Percentiles rank a stretch among this genome's conserved stretches.
phyloP scores from a whole-genome alignment of 1,139 yeast genomes.

The Protomyces inundatus region DNA sequence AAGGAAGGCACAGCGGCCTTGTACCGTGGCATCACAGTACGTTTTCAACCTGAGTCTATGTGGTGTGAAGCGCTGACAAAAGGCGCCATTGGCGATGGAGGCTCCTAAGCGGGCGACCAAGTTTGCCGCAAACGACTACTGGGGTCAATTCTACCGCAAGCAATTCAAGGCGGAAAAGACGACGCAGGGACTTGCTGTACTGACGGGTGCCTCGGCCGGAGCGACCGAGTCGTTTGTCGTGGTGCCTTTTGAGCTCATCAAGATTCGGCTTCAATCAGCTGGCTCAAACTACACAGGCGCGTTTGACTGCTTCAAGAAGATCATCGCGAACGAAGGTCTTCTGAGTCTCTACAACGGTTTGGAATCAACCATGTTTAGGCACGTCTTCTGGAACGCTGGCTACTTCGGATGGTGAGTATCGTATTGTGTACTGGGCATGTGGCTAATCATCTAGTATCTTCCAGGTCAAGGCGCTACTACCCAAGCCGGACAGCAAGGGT shows the following conservation, averaged over 20 bases:
- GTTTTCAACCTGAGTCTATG: conserved; percentile 41
- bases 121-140: conserved; percentile 96
- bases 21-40: conserved; percentile 9
- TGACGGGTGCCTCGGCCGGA: conserved; percentile 98
- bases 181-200: conserved; percentile 76
- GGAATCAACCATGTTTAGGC: conserved; percentile 97
- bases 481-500: conserved; percentile 61
- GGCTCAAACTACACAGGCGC: conserved; percentile 68
- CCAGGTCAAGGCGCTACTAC: conserved; percentile 75
- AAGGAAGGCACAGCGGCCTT: conserved; percentile 58
- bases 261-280: conserved; percentile 85
- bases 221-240: conserved; percentile 94
- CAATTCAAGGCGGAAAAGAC: conserved; percentile 63
- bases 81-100: conserved; percentile 98
- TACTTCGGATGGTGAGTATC: conserved; percentile 59
- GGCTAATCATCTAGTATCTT: conserved; percentile 50
- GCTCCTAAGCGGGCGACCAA: conserved; percentile 99
- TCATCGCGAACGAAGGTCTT: conserved; percentile 68
- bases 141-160: conserved; percentile 78
- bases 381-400: conserved; percentile 94
- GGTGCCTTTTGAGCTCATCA: conserved; percentile 81
- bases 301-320: conserved; percentile 70
- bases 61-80: conserved; percentile 56
- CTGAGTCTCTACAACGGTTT: conserved; percentile 87
- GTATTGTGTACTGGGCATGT: not conserved